A percentile compares a stretch with the other conserved stretches of the same genome.
These are phyloP conservation scores for Solanum hybrid DNA, from an alignment of 305 asterid species.

Conservation along the genomic window DNA sequence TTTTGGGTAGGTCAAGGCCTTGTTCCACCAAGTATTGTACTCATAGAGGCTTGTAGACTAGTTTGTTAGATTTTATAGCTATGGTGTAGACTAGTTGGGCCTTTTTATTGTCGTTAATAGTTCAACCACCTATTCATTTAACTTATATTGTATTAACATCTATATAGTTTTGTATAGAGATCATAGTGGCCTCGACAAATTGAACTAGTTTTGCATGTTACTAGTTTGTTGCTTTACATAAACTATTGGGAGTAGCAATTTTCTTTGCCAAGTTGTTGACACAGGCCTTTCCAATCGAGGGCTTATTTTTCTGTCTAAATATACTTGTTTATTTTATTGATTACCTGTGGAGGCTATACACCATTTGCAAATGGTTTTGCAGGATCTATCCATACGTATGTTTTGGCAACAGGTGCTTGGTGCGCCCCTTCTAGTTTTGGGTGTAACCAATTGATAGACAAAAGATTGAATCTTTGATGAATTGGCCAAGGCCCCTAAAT, in stretches of 20 bases:
- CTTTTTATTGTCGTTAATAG: neutral
- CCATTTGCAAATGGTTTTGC: neutral
- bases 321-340: neutral
- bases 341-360: neutral
- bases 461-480: neutral
- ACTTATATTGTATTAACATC: neutral
- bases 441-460: neutral
- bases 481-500: neutral
- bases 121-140: neutral
- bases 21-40: neutral
- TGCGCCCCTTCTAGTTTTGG: neutral
- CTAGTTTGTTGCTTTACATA: neutral
- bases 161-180: neutral
- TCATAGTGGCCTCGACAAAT: neutral
- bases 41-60: neutral
- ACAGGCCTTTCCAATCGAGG: neutral
- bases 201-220: neutral
- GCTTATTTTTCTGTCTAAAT: neutral
- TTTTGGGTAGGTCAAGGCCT: neutral
- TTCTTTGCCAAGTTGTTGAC: neutral
- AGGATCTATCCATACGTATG: neutral
- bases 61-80: neutral
- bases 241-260: neutral
- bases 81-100: neutral
- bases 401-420: neutral